phyloP scores from a whole-genome alignment of 2,329 filamentous ascomycete species.

The Cladosporium colombiae region DNA sequence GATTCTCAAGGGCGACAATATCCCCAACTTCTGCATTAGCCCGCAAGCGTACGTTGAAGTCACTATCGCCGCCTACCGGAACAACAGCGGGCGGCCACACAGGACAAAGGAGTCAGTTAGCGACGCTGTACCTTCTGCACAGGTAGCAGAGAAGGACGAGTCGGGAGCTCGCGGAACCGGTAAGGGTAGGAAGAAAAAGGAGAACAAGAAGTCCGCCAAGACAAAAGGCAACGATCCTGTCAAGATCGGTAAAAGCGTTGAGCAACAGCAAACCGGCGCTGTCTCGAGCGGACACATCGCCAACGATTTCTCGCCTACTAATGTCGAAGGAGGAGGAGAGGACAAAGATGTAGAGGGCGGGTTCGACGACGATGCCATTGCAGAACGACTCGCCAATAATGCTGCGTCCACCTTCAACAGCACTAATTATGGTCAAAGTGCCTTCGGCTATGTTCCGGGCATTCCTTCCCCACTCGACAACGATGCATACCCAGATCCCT shows the following conservation, averaged over 20 bases:
- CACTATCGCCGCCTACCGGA: neutral
- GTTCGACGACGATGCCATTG: neutral
- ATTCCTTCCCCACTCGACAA: neutral
- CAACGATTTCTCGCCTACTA: neutral
- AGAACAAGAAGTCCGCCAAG: neutral
- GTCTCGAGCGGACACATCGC: neutral
- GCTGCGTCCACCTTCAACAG: neutral
- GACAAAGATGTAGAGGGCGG: neutral
- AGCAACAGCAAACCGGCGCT: neutral
- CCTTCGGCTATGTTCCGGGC: neutral
- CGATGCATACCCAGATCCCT: neutral
- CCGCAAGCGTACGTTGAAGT: neutral
- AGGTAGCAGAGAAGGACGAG: neutral
- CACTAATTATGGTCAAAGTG: neutral
- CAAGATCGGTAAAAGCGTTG: neutral
- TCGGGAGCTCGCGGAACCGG: neutral
- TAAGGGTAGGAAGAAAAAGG: neutral
- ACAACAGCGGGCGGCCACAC: slow-evolving; percentile 6
- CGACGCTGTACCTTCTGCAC: neutral
- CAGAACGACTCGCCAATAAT: neutral
- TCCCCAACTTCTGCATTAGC: neutral
- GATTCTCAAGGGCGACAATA: neutral
- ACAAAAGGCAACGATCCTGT: neutral
- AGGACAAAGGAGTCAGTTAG: neutral
- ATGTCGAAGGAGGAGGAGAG: neutral